These are phyloP conservation scores for Naegleria lovaniensis DNA, from an alignment of 208 protist species.

Conservation along the genomic window DNA sequence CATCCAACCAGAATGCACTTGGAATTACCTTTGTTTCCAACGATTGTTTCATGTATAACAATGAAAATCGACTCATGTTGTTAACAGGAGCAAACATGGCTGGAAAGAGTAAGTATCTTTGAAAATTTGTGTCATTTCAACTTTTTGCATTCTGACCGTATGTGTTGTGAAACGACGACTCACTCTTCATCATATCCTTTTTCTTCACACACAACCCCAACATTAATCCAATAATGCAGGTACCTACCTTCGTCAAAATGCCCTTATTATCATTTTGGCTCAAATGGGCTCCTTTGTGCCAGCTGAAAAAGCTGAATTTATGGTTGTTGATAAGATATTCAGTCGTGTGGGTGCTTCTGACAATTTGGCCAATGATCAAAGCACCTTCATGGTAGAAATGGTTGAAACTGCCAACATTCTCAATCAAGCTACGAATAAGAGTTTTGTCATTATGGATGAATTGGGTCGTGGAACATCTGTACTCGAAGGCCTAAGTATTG, in stretches of 20 bases:
- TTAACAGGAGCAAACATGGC: constrained; percentile 91
- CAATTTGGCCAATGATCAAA: constrained; percentile 72
- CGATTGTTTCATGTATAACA: constrained; percentile 18
- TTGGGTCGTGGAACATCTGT: constrained; percentile 88
- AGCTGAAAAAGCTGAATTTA: constrained; percentile 62
- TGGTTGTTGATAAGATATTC: constrained; percentile 76
- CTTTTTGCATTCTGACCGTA: no score
- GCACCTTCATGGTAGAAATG: constrained; percentile 95
- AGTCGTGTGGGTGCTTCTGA: constrained; percentile 86
- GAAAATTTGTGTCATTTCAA: no score
- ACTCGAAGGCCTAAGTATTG: constrained; percentile 84
- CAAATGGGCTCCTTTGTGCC: constrained; percentile 91
- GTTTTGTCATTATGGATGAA: constrained; percentile 91
- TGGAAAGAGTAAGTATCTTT: constrained; percentile 47
- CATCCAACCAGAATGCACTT: neutral
- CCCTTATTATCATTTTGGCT: constrained; percentile 77
- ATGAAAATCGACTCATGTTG: constrained; percentile 43
- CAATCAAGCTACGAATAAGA: constrained; percentile 53
- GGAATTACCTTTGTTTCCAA: neutral
- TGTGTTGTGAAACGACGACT: no score
- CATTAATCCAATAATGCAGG: no score
- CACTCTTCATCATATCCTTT: no score
- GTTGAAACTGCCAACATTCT: constrained; percentile 86
- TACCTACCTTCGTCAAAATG: constrained; percentile 59
- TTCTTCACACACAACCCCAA: no score